These are phyloP conservation scores for Petunia secreta DNA, from an alignment of 257 asterid genomes.

Conservation along the genomic window DNA sequence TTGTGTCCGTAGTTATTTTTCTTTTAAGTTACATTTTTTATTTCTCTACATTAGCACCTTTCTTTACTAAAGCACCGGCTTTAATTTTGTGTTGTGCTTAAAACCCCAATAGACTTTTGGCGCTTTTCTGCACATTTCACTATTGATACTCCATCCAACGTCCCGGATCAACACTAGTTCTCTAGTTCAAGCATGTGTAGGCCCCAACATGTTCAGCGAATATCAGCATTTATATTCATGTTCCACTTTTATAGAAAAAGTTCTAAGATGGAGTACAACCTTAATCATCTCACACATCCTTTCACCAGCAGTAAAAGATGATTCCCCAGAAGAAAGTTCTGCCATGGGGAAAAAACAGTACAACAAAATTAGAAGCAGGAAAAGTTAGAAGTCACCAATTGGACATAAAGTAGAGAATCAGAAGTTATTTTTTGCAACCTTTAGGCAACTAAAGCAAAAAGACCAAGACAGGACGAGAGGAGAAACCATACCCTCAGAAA, in stretches of 20 bases:
- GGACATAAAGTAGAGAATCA: not conserved
- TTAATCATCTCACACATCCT: conserved; percentile 87
- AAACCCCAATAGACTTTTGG: too few species aligned
- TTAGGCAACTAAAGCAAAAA: not conserved
- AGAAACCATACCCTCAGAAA: conserved; percentile 51
- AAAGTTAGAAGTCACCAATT: conserved; percentile 15
- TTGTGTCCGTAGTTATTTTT: too few species aligned
- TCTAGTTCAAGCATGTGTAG: conserved; percentile 10
- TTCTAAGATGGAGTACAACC: conserved; percentile 52
- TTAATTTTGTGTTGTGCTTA: too few species aligned
- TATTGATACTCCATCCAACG: too few species aligned
- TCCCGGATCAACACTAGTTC: not conserved
- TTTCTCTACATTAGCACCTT: too few species aligned
- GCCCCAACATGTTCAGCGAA: conserved; percentile 7
- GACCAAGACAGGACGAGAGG: not conserved
- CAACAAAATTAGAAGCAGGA: conserved; percentile 28
- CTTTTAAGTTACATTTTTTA: too few species aligned
- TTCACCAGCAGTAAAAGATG: conserved; percentile 80
- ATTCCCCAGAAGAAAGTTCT: conserved; percentile 59
- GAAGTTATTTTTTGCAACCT: conserved; percentile 6
- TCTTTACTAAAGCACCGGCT: too few species aligned
- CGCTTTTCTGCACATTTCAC: too few species aligned
- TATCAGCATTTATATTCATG: conserved; percentile 13
- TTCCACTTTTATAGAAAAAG: conserved; percentile 5
- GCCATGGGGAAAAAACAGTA: conserved; percentile 34